These are phyloP conservation scores for Fusarium fracticaudum DNA, from an alignment of 2,329 filamentous ascomycete genomes.

Conservation along the genomic window DNA sequence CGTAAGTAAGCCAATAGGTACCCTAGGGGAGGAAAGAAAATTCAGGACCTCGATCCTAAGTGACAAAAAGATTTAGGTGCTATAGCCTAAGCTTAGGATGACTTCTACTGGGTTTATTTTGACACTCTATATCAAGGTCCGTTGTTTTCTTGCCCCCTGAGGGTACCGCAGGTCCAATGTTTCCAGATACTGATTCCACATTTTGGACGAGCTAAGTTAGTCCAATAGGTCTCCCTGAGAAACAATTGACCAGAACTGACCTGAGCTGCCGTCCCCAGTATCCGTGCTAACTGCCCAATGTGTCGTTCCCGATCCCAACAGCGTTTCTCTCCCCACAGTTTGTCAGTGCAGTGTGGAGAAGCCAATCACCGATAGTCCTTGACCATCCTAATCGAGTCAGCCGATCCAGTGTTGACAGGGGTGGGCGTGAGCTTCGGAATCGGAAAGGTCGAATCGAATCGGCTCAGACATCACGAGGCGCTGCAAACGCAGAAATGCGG, in stretches of 20 bases:
- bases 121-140: too few species aligned
- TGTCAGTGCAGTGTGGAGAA: conserved; percentile 41
- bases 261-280: conserved; percentile 29
- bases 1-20: neutral
- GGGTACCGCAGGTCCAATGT: neutral
- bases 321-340: conserved; percentile 36
- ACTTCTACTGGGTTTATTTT: too few species aligned
- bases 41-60: too few species aligned
- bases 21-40: too few species aligned
- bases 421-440: conserved; percentile 16
- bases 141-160: too few species aligned
- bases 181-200: neutral
- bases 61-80: too few species aligned
- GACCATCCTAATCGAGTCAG: conserved; percentile 34
- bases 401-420: conserved; percentile 8
- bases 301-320: neutral
- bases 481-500: conserved; percentile 37
- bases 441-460: conserved; percentile 19
- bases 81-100: too few species aligned
- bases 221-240: neutral
- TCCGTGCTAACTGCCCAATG: conserved; percentile 3
- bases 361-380: conserved; percentile 34
- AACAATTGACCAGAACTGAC: conserved; percentile 16
- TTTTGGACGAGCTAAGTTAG: neutral
- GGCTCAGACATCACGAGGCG: conserved; percentile 39